Evolutionary conservation across 306 rosid genomes (phyloP).

Genomic region (Sicyos baderoa): DNA sequence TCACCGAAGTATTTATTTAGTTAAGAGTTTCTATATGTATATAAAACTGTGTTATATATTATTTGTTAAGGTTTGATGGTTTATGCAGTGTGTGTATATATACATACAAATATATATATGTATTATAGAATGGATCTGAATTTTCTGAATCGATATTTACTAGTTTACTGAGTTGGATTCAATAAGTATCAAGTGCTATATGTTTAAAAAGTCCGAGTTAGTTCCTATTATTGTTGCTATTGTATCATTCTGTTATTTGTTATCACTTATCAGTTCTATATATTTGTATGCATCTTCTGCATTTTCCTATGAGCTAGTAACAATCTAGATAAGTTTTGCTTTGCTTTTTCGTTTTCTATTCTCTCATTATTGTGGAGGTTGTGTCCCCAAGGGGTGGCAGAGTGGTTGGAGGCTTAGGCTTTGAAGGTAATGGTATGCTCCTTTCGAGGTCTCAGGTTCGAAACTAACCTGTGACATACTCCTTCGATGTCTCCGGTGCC

Average conservation of each 20-base stretch:
- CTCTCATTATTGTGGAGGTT: not conserved
- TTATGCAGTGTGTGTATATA: not conserved
- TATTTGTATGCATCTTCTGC: not conserved
- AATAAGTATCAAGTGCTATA: not conserved
- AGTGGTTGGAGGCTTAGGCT: too few relatives aligned
- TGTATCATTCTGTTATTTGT: not conserved
- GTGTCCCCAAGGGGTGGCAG: too few relatives aligned
- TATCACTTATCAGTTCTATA: not conserved
- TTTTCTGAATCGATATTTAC: not conserved
- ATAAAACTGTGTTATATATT: not conserved
- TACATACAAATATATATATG: too few relatives aligned
- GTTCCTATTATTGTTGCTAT: not conserved
- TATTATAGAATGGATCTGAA: not conserved
- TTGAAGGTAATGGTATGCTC: too few relatives aligned
- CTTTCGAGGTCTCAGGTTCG: too few relatives aligned
- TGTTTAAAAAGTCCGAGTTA: not conserved
- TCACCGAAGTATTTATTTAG: not conserved
- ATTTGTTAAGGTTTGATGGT: not conserved
- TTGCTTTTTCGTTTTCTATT: not conserved
- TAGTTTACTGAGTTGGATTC: not conserved
- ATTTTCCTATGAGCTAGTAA: not conserved
- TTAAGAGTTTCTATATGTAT: not conserved
- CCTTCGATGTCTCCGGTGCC: too few relatives aligned
- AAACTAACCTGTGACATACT: too few relatives aligned
- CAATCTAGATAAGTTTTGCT: not conserved